phyloP scores from a whole-genome alignment of 345 rosid species.

The Linum trigynum region DNA sequence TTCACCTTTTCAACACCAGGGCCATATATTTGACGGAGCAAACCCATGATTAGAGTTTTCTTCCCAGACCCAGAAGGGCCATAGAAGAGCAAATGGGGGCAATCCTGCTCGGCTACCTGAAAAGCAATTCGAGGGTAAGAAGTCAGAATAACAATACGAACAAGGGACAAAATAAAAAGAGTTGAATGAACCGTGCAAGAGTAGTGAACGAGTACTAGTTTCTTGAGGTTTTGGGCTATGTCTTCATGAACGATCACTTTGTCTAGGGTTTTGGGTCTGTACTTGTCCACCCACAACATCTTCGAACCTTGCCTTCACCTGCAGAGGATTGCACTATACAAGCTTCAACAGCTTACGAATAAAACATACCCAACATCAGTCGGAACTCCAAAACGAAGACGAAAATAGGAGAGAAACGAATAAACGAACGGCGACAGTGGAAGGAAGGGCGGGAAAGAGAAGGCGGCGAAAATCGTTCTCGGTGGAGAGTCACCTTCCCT shows the following conservation, averaged over 20 bases:
- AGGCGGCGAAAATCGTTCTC: no score
- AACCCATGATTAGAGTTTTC: constrained; percentile 97
- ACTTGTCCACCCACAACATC: constrained; percentile 99
- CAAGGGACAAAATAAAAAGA: neutral
- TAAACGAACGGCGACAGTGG: no score
- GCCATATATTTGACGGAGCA: constrained; percentile 77
- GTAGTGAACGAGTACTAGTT: constrained; percentile 40
- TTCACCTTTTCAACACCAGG: constrained; percentile 77
- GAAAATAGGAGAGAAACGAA: no score
- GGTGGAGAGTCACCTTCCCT: no score
- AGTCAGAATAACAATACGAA: neutral
- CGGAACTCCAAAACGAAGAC: no score
- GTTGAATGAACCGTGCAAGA: neutral
- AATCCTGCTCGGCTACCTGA: constrained; percentile 87
- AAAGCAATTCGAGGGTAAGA: neutral
- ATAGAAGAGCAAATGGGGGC: constrained; percentile 93
- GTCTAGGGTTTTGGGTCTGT: constrained; percentile 85
- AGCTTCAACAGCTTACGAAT: no score
- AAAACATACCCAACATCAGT: no score
- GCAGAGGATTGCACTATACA: no score
- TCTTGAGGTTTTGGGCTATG: constrained; percentile 75
- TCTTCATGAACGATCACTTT: constrained; percentile 71
- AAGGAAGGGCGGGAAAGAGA: no score
- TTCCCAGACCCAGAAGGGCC: constrained; percentile 97
- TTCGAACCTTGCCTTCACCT: constrained; percentile 1